Evolutionary conservation across 2,329 filamentous ascomycete species (phyloP).

Genomic region (Madurella fahalii): DNA sequence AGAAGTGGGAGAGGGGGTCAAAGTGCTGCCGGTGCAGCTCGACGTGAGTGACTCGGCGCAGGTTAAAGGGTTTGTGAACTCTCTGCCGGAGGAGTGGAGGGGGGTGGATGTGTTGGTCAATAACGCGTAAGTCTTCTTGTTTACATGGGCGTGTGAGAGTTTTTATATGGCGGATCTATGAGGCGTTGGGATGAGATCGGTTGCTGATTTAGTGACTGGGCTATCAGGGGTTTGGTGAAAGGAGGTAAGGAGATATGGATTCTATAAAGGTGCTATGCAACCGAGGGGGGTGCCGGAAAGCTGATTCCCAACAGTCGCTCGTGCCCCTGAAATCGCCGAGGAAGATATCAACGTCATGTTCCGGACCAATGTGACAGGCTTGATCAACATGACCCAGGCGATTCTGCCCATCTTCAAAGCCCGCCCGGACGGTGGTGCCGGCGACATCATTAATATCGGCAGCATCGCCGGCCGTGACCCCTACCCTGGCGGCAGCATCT

Average conservation of each 20-base stretch:
- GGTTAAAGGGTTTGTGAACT: conserved; percentile 66
- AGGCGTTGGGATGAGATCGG: not conserved
- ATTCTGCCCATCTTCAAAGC: conserved; percentile 77
- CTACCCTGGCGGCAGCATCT: conserved; percentile 82
- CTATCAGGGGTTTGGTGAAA: conserved; percentile 22
- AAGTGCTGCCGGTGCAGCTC: conserved; percentile 76
- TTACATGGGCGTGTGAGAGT: not conserved
- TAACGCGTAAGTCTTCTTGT: conserved; percentile 69
- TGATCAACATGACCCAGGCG: conserved; percentile 96
- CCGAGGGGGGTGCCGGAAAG: not conserved
- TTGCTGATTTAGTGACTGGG: not conserved
- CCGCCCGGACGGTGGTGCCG: conserved; percentile 68
- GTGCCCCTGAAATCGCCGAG: conserved; percentile 72
- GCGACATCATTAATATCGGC: conserved; percentile 94
- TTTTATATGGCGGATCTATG: not conserved
- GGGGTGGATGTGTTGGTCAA: conserved; percentile 89
- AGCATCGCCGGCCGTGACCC: conserved; percentile 86
- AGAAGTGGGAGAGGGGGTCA: conserved; percentile 74
- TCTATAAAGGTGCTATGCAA: too few relatives aligned
- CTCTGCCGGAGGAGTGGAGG: conserved; percentile 75
- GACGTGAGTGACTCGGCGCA: conserved; percentile 81
- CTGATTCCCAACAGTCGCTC: conserved; percentile 7
- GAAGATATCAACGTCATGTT: conserved; percentile 88
- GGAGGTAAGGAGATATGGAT: conserved; percentile 19
- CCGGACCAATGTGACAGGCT: conserved; percentile 84